Conservation (phyloP, 2,329 filamentous ascomycete species). For the Cytospora leucostoma region DNA sequence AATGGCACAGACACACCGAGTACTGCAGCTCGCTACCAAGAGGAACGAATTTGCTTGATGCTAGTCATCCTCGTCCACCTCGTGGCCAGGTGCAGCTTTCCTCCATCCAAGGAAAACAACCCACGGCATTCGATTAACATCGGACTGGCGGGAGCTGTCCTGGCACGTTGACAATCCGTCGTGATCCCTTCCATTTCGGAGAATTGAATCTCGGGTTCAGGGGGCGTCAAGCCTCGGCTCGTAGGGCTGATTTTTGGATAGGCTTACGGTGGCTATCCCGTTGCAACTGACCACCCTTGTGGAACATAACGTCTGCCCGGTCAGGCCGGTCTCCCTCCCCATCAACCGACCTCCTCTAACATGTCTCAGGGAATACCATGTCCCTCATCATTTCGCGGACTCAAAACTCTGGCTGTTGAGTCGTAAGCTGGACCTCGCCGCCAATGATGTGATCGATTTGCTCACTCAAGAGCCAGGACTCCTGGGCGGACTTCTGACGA, state of each 20-base stretch:
- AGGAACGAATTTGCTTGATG: neutral
- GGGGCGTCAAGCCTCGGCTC: constrained; percentile 12
- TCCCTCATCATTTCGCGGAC: constrained; percentile 2
- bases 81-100: neutral
- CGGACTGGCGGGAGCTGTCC: neutral
- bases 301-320: constrained; percentile 4
- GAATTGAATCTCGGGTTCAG: constrained; percentile 5
- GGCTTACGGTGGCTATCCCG: constrained; percentile 10
- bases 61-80: neutral
- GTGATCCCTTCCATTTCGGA: constrained; percentile 5
- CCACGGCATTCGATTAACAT: neutral
- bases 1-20: neutral
- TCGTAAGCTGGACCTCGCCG: neutral
- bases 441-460: constrained; percentile 4
- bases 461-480: constrained; percentile 3
- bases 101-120: neutral
- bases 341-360: constrained; percentile 4
- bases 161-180: constrained; percentile 4
- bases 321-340: constrained; percentile 4
- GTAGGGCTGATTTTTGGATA: constrained; percentile 21
- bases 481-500: constrained; percentile 5
- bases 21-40: neutral
- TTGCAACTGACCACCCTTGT: constrained; percentile 9
- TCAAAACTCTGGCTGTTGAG: neutral
- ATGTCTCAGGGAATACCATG: neutral